Evolutionary conservation across 2,329 filamentous ascomycete genomes (phyloP), one percentile per base, ranked within the genome.

Genomic region (Fusarium sp.): DNA sequence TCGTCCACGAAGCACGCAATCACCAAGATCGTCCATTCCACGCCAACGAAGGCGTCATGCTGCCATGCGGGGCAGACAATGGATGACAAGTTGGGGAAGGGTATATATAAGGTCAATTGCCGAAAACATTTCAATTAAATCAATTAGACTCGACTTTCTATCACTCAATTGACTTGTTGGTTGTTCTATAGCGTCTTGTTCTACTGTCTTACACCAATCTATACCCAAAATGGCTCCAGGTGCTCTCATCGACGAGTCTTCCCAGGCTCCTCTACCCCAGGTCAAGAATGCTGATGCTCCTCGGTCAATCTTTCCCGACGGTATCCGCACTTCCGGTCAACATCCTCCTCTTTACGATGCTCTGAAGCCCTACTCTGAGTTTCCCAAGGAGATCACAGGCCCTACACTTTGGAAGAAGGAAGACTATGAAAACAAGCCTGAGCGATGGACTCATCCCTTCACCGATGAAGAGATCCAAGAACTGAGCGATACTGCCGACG

Each of bases 391-490:
- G 66, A 93, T 95, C 75, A 84, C 85, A 0, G 92, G 92, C 7
- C 88, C 88, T 1, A 95, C 92, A 0, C 88, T 93, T 34, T 96
- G 93, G 93, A 85, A 86, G 60, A 85, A 86, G 10, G 87, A 89
- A 40, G 90, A 93, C 36, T 94, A 91, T 73, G 83, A 82, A 61
- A 79, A 86, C 72, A 82, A 86, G 68, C 89, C 91, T 0, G 89
- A 92, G 72, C 85, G 85, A 77, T 95, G 93, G 93, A 90, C 91
- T 7, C 92, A 95, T 78, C 82, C 82, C 4, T 93, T 95, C 76
- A 90, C 86, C 0, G 80, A 84, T 0, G 85, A 88, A 3, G 92
- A 95, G 78, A 81, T 94, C 20, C 80, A 82, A 11, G 92, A 95
- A 75, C 82, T 96, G 50, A 87, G 88, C 73, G 76, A 81, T 20